Conservation (phyloP, 345 rosid species). For the Heritiera fomes region DNA sequence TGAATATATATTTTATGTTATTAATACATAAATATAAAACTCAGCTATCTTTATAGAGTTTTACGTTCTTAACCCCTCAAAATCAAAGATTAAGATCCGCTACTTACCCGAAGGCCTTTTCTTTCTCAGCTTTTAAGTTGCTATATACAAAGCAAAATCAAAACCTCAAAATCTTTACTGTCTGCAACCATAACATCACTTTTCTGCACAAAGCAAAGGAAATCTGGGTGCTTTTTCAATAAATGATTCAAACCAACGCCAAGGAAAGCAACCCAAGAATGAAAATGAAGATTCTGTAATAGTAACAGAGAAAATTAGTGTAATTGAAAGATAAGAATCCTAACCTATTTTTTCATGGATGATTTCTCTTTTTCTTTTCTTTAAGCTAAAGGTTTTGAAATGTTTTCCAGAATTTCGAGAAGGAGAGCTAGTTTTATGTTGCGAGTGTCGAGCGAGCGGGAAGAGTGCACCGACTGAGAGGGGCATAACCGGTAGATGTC, state of each 20-base stretch:
- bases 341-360: neutral
- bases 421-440: neutral
- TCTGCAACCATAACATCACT: neutral
- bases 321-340: neutral
- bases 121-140: neutral
- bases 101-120: neutral
- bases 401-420: neutral
- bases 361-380: neutral
- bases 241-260: neutral
- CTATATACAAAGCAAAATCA: neutral
- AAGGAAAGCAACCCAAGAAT: neutral
- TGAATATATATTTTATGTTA: too few species aligned
- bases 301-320: neutral
- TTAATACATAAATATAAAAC: too few species aligned
- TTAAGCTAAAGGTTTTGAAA: neutral
- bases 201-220: neutral
- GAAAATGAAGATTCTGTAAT: neutral
- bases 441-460: neutral
- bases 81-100: too few species aligned
- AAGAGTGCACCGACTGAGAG: neutral
- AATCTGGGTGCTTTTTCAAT: neutral
- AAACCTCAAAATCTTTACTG: neutral
- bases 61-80: too few species aligned
- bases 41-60: too few species aligned
- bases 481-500: neutral